Conservation (phyloP, 2,329 filamentous ascomycete species). For the Colletotrichum australisinense region DNA sequence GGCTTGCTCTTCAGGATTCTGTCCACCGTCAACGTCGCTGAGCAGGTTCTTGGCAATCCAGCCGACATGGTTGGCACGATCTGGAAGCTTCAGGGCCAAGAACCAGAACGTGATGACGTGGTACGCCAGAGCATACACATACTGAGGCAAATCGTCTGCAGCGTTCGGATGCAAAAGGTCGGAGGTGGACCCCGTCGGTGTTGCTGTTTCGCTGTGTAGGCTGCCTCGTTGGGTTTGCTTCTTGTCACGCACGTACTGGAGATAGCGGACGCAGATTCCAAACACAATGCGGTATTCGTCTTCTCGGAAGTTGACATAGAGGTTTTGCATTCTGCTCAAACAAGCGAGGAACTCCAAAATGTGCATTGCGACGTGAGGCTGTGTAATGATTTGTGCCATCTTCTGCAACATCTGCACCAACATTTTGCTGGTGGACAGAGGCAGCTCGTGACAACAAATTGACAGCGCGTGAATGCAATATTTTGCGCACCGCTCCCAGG, state of each 20-base stretch:
- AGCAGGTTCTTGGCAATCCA: constrained; percentile 94
- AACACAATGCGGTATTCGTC: constrained; percentile 96
- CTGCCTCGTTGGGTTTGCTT: constrained; percentile 60
- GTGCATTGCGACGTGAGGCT: constrained; percentile 90
- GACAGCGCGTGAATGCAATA: constrained; percentile 95
- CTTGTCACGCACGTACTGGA: constrained; percentile 86
- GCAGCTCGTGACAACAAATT: constrained; percentile 94
- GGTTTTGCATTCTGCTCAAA: constrained; percentile 83
- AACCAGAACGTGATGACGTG: constrained; percentile 99
- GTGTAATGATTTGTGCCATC: constrained; percentile 96
- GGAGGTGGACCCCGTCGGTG: constrained; percentile 22
- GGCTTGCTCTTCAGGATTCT: constrained; percentile 89
- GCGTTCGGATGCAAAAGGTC: constrained; percentile 42
- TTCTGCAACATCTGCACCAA: constrained; percentile 89
- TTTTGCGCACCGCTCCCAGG: constrained; percentile 88
- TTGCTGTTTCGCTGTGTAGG: constrained; percentile 54
- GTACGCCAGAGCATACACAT: constrained; percentile 93
- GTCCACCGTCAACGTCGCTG: constrained; percentile 78
- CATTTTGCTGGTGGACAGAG: constrained; percentile 85
- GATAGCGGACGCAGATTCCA: constrained; percentile 92
- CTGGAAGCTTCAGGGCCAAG: constrained; percentile 84
- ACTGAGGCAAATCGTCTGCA: constrained; percentile 84
- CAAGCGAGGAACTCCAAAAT: constrained; percentile 96
- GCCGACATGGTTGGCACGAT: constrained; percentile 84
- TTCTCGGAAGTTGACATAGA: constrained; percentile 89